Conservation (phyloP, 768 basidiomycete genomes). For the Tylopilus plumbeoviolaceoides region DNA sequence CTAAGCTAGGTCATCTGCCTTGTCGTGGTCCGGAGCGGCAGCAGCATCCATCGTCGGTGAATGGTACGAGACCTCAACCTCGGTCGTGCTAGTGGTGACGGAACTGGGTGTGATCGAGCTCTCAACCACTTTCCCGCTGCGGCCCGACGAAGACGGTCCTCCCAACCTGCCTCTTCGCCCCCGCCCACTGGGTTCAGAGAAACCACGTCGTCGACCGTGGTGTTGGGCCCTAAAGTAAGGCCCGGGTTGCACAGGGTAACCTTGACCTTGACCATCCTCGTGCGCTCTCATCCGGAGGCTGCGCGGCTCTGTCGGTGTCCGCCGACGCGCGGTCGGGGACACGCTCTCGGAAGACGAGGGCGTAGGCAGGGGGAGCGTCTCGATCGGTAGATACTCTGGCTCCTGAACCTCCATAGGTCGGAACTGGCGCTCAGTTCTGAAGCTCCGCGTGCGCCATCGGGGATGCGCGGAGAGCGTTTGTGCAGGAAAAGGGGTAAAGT, state of each 20-base stretch:
- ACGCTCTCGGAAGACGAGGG: constrained; percentile 8
- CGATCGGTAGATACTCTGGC: constrained; percentile 14
- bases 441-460: constrained; percentile 14
- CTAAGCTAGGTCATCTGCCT: background rate
- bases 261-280: background rate
- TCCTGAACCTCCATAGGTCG: background rate
- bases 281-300: constrained; percentile 1
- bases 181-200: constrained; percentile 2
- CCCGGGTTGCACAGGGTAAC: background rate
- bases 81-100: background rate
- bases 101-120: background rate
- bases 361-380: constrained; percentile 7
- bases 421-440: background rate
- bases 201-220: constrained; percentile 4
- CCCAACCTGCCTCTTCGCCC: background rate
- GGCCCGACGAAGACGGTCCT: background rate
- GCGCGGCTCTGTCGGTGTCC: constrained; percentile 10
- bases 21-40: background rate
- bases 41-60: background rate
- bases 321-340: background rate
- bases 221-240: background rate
- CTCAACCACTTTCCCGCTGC: background rate
- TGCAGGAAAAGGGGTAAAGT: background rate
- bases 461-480: constrained; percentile 12
- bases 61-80: background rate